Evolutionary conservation across 345 rosid species (phyloP), one percentile per base, ranked within the genome.

Genomic region (Noccaea bulbosa): DNA sequence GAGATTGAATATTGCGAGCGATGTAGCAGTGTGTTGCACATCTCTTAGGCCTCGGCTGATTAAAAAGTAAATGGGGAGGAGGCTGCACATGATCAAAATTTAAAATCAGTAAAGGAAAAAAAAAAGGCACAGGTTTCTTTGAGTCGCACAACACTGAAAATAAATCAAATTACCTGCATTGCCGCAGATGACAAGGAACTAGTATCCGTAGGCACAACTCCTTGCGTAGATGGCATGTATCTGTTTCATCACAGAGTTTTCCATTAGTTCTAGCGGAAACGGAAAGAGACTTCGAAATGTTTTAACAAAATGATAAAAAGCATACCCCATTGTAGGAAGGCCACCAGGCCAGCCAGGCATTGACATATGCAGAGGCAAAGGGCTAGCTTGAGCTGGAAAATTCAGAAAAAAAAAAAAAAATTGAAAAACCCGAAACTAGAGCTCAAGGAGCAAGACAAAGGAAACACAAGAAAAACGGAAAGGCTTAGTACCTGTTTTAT

Each of bases 21-120:
- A 95, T 87, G 67, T 92, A 92, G 80, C 84, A 92, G 75, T 95
- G 99, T 24, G 98, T 95, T 15, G 96, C 97, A 77, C 98, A 95
- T 78, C 92, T 85, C 80, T 88, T 92, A 12, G 89, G 97, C 69
- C 92, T 83, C 1, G 96, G 89, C 64, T 88, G 98, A 81, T 75
- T 77, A 71, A 85, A 88, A 41, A 90, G 79, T 76, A 86, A 69
- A 67, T 87, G 92, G 1, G 92, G 90, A 49, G 91, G 89, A 60
- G 93, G 88, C 98, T 95, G 85, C 78, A 51, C 9, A 7, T 33
- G 62, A 39, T 70, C 47, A 62, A 74, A 56, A 1, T 2, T 16
- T n/a, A 14, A 40, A 35, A 62, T 22, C 7, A 47, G 16, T 5
- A 27, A 16, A 44, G 17, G 16, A 68, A 24, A 12, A 32, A 0